Evolutionary conservation across 2,329 filamentous ascomycete species (phyloP), one percentile per base, ranked within the genome.

Genomic region (Hypoxylon sp.): DNA sequence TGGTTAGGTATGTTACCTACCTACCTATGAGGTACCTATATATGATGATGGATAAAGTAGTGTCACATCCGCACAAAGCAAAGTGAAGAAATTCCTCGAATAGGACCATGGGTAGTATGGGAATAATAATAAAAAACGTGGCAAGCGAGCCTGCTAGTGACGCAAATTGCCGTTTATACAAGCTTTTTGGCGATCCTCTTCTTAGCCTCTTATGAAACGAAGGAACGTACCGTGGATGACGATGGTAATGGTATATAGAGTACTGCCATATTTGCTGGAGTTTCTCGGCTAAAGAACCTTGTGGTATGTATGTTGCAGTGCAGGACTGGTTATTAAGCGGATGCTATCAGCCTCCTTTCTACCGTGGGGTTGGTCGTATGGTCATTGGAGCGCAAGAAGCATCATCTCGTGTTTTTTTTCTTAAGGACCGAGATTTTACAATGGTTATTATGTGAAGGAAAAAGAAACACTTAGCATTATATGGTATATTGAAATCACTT

Each of bases 271-370:
- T n/a, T n/a, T n/a, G n/a, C n/a, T n/a, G n/a, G n/a, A n/a, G n/a
- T n/a, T n/a, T n/a, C n/a, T 17, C 51, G 51, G 51, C 46, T 55
- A 55, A 55, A 55, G 16, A n/a, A n/a, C n/a, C n/a, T n/a, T n/a
- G n/a, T n/a, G n/a, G n/a, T n/a, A n/a, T n/a, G n/a, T 23, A 19
- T 15, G 25, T 16, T 23, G 35, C 38, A 19, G 20, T 55, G 26
- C 21, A 9, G 43, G 41, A 20, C 20, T 34, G 13, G 25, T 47
- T 38, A 35, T 47, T 55, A 51, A 29, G 41, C 41, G 36, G 42
- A 25, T 26, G 19, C 13, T n/a, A 4, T 5, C 25, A 9, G 3
- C 12, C 11, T 23, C 44, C 19, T 38, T 54, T 49, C 50, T 44
- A 13, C 44, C 44, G 44, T 21, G 15, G 17, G 12, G 20, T n/a